Evolutionary conservation across 768 basidiomycete species (phyloP), one percentile per base, ranked within the genome.

Genomic region (Kwoniella newhampshirensis): DNA sequence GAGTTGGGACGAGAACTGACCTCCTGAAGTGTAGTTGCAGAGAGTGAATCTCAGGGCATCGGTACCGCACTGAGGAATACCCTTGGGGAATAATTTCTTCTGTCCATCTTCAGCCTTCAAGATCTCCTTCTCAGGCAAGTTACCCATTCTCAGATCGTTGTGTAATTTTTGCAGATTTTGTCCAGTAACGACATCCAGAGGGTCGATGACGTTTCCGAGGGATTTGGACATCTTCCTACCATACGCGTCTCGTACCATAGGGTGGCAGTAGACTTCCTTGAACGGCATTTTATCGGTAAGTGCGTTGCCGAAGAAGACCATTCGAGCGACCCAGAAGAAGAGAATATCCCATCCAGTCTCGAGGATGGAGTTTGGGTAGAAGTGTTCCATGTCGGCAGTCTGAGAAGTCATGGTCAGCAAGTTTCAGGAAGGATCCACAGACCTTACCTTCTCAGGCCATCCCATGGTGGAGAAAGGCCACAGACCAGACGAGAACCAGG

Each of bases 271-370:
- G 8, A 98, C 93, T 78, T 99, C 93, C 45, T 84, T 81, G 83
- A 98, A 99, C 1, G 96, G 96, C 81, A 99, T 83, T 69, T 88
- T 77, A 25, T 83, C 92, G 0, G 96, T 99, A 43, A 97, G 84
- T 54, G 87, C 82, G 67, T 91, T 79, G 40, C 96, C 94, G 32
- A 98, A 85, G 70, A 99, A 79, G 46, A 89, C 94, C 94, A 98
- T 99, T 40, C 96, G 87, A 15, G 96, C 93, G 6, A 98, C 94
- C 96, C 96, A 99, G 84, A 98, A 98, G 82, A 93, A 93, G n/a
- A 99, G 77, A 68, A 98, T 98, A 63, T 98, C 96, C 94, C 96
- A 98, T 43, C 96, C 96, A 0, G 96, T 99, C 79, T 98, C 96
- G 27, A 98, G 84, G 41, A 98, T 66, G n/a, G 86, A 83, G 1